Evolutionary conservation across 2,329 filamentous ascomycete genomes (phyloP), one percentile per base, ranked within the genome.

Genomic region (Setomelanomma holmii): DNA sequence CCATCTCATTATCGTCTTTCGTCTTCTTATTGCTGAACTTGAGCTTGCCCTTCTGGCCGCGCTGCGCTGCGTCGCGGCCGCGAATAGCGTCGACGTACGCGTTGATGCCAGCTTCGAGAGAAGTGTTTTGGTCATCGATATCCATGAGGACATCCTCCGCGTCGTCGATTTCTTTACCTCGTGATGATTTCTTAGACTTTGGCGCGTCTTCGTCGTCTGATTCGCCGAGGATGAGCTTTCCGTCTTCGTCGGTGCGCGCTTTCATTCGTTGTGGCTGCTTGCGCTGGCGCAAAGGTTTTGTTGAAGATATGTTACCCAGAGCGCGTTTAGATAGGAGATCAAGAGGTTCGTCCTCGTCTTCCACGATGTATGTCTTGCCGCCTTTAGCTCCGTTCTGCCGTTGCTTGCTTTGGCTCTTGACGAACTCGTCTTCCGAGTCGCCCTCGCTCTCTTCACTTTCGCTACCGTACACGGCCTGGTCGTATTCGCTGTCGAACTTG

Each of bases 291-390:
- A 84, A 76, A 3, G 93, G 93, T 74, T 92, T 93, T 10, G 91
- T 96, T 4, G 90, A 91, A 2, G 93, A 96, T 67, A 99, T 97
- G 72, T 91, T 95, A 47, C 91, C 93, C 36, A 99, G 84, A 7
- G 93, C 91, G 71, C 88, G 89, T 56, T 91, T 89, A 68, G 95
- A 93, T 14, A 99, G 85, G 40, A 99, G 84, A 78, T 99, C 95
- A 36, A 99, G 87, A 1, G 95, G 95, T 74, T 98, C 95, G 65
- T 96, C 90, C 51, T 96, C 91, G 55, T 96, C 90, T 78, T 98
- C 93, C 55, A 96, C 85, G 64, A 99, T 98, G 76, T 95, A 99
- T 1, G 89, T 86, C 66, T 86, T 87, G 66, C 74, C 79, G 38
- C 76, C 76, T 55, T 75, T 80, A 74, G 59, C 76, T 60, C 76